Base-by-base conservation (phyloP, 2,329 filamentous ascomycete species). In the Trichoderma simmonsii region DNA sequence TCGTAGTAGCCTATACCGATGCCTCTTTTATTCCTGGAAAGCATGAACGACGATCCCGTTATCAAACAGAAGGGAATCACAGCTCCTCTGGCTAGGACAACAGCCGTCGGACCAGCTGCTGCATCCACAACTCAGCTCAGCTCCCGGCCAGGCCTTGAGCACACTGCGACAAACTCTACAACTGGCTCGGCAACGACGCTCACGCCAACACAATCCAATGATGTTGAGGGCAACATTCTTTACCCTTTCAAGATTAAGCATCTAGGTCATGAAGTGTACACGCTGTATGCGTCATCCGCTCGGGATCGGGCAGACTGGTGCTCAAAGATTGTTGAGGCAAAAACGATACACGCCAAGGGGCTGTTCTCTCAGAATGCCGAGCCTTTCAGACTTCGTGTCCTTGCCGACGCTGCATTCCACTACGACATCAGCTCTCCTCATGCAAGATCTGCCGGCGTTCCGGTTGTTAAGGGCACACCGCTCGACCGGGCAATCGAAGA, bases 231-330 rank as follows among this genome's bases (percentile, higher is more conserved):
- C 78, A 93, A 91, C 80, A 92, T 96, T 60, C 83, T 99, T 76
- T 99, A 95, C 79, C 96, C 97, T 0, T 99, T 99, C 89, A 91
- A 91, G 75, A 90, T 99, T 79, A 98, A 98, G 83, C 96, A 99
- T 83, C 88, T 99, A 24, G 96, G 97, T 14, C 93, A 97, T 62
- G 95, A 97, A 76, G 91, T 93, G 0, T 98, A 98, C 80, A 97
- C 93, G 0, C 85, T 99, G 2, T 98, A 97, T 80, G 95, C 95
- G 0, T 89, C 91, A 6, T 92, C 90, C 2, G 88, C 91, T 3
- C 88, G 91, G 73, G 92, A 91, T 76, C 89, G 96, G 71, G 86
- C 90, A 73, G 93, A 97, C 63, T 99, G 97, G 97, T 97, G 94
- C 78, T 90, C 90, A 75, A 97, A 94, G 82, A 97, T 99, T 76